Base-by-base conservation (phyloP, 2,329 filamentous ascomycete genomes). In the Xylaria sp. region DNA sequence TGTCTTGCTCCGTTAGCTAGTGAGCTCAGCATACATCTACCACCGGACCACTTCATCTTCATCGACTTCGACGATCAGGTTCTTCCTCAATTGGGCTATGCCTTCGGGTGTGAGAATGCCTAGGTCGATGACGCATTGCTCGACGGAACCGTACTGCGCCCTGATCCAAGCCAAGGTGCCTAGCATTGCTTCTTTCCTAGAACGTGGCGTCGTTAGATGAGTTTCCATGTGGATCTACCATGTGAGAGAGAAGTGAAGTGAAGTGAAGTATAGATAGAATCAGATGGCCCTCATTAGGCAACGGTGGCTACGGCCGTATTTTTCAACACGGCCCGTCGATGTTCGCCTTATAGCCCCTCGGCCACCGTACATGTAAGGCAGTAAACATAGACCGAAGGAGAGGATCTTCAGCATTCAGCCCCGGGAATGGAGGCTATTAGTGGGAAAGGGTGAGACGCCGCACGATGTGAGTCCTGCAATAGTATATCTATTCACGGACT, bases 61-160 rank as follows among this genome's bases (percentile, higher is more conserved):
- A 38, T 71, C 63, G 25, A 56, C 69, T 20, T 78, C 75, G 2
- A 75, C 69, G 45, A 78, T 65, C 59, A 78, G 39, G 69, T 77
- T 77, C 22, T 61, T 67, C 33, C 68, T 73, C 56, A 78, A 64
- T 51, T 76, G 75, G 38, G 57, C 81, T 61, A 93, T 81, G 67
- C 87, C 85, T 5, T 81, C 83, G 38, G 83, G 81, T 1, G 81
- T 83, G 39, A 93, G 75, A 13, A 88, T 84, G 73, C 89, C 89
- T 36, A 85, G 78, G 15, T 85, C 79, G 61, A 81, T 79, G 69
- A 92, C 80, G 78, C 92, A 94, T 15, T 79, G 78, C 75, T 92
- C 89, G 2, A 86, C 83, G 2, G 89, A 86, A 2, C 89, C 90
- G 78, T 88, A 91, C 67, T 85, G 82, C 31, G 81, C 78, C 54